Evolutionary conservation across 306 rosid species (phyloP).

Genomic region (Oemleria cerasiformis): DNA sequence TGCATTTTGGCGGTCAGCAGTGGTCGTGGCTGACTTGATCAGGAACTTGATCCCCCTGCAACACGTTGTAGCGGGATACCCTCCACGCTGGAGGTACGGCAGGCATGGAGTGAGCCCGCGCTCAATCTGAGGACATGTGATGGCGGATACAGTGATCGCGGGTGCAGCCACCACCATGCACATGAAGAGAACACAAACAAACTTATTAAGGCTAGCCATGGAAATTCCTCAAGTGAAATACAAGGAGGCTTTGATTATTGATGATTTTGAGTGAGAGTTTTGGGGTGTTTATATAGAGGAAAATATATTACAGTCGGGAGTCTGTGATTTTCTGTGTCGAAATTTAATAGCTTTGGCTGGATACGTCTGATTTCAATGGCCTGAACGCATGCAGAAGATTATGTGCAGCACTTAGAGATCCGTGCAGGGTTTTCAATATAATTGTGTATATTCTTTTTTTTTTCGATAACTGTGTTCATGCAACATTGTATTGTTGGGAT

Average conservation of each 20-base stretch:
- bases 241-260: not conserved
- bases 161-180: conserved; percentile 15
- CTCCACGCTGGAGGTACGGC: not conserved
- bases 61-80: not conserved
- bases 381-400: conserved; percentile 14
- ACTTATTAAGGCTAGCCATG: conserved; percentile 12
- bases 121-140: conserved; percentile 25
- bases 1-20: conserved; percentile 23
- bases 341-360: no score
- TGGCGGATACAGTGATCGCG: conserved; percentile 8
- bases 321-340: not conserved
- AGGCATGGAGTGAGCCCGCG: conserved; percentile 24
- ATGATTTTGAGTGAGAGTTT: not conserved
- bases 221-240: not conserved
- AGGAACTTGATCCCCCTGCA: conserved; percentile 20
- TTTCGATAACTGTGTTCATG: no score
- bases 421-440: not conserved
- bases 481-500: no score
- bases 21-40: conserved; percentile 15
- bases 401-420: not conserved
- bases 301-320: not conserved
- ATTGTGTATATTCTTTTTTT: no score
- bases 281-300: conserved; percentile 1
- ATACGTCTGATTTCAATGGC: not conserved
- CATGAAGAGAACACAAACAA: conserved; percentile 23